phyloP scores from a whole-genome alignment of 306 rosid genomes.

The Ziziphus jujuba region DNA sequence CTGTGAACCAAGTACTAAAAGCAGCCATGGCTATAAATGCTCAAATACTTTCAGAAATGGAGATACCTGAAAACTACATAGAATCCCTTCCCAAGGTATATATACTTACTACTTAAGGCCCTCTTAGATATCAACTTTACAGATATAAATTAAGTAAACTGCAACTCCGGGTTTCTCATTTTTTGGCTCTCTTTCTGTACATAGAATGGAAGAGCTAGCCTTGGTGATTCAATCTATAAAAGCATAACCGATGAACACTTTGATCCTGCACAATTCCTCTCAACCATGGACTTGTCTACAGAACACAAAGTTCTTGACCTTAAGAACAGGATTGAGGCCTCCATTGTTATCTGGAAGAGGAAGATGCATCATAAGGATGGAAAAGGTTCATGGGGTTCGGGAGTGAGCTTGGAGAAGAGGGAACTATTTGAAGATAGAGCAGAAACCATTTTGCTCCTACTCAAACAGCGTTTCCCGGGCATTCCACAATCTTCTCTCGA shows the following conservation, averaged over 20 bases:
- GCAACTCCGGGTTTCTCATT: neutral
- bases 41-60: constrained; percentile 79
- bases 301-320: constrained; percentile 86
- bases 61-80: constrained; percentile 76
- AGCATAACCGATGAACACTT: constrained; percentile 70
- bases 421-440: constrained; percentile 92
- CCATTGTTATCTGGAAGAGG: constrained; percentile 90
- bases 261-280: constrained; percentile 66
- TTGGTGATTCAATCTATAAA: constrained; percentile 72
- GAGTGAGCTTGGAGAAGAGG: constrained; percentile 85
- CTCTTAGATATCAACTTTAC: neutral
- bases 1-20: constrained; percentile 74
- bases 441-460: constrained; percentile 64
- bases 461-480: constrained; percentile 85
- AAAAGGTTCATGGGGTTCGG: constrained; percentile 82
- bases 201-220: constrained; percentile 86
- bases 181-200: constrained; percentile 8
- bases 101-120: neutral
- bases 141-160: neutral
- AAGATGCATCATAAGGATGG: constrained; percentile 80
- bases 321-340: constrained; percentile 83
- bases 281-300: constrained; percentile 63
- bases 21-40: constrained; percentile 99
- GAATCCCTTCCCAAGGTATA: constrained; percentile 88
- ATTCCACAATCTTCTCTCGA: constrained; percentile 92